Conservation (phyloP, 2,329 filamentous ascomycete species). For the Fusarium piperis region DNA sequence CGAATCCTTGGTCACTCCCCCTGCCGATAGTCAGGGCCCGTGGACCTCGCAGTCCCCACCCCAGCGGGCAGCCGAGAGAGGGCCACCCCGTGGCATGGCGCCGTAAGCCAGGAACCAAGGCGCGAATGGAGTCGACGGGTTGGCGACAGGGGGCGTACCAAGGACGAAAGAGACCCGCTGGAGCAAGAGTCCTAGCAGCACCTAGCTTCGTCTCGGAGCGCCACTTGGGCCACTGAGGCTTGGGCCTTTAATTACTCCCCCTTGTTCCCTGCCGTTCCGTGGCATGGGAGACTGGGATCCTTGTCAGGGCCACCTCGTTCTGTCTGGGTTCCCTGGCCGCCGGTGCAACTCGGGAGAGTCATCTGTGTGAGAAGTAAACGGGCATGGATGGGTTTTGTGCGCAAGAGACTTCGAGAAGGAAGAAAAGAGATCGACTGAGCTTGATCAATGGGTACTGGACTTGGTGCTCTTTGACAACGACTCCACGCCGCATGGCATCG, state of each 20-base stretch:
- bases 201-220: conserved; percentile 38
- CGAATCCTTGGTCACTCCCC: conserved; percentile 24
- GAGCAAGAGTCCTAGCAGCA: conserved; percentile 30
- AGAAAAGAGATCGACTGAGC: background rate
- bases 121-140: conserved; percentile 34
- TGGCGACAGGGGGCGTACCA: conserved; percentile 12
- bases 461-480: background rate
- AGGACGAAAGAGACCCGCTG: conserved; percentile 15
- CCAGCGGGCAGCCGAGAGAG: conserved; percentile 26
- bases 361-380: conserved; percentile 8
- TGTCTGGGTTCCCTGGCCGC: conserved; percentile 3
- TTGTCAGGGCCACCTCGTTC: background rate
- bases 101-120: conserved; percentile 41
- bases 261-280: conserved; percentile 26
- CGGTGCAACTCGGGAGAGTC: conserved; percentile 25
- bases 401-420: background rate
- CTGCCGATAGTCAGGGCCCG: conserved; percentile 20
- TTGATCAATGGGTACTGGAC: background rate
- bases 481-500: conserved; percentile 19
- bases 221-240: conserved; percentile 34
- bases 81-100: conserved; percentile 41
- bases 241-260: conserved; percentile 42
- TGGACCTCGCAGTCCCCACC: conserved; percentile 15
- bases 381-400: conserved; percentile 7
- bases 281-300: conserved; percentile 19